Evolutionary conservation across 2,329 filamentous ascomycete species (phyloP).

Genomic region (Mariannaea sp.): DNA sequence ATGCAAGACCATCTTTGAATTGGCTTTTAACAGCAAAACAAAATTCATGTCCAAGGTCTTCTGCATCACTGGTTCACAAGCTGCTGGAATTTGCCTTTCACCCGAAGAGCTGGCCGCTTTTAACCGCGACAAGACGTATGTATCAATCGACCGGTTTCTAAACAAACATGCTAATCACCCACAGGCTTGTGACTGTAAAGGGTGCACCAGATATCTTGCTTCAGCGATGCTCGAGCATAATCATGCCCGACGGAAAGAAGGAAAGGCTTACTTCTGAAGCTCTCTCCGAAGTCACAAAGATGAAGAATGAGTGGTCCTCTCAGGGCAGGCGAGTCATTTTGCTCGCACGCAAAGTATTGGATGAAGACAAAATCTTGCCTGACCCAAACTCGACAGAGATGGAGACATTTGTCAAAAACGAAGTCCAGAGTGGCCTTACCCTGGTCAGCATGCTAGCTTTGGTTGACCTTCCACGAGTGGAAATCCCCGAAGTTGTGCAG

Average conservation of each 20-base stretch:
- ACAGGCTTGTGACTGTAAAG: constrained; percentile 53
- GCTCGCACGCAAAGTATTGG: constrained; percentile 65
- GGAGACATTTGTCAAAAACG: constrained; percentile 58
- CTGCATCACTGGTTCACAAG: constrained; percentile 46
- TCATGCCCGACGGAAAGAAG: constrained; percentile 60
- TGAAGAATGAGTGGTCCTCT: constrained; percentile 71
- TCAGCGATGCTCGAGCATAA: constrained; percentile 61
- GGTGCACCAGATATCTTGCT: constrained; percentile 78
- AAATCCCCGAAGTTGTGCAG: constrained; percentile 70
- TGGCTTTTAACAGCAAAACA: constrained; percentile 82
- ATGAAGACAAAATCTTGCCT: constrained; percentile 43
- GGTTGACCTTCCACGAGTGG: constrained; percentile 75
- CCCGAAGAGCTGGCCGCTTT: constrained; percentile 12
- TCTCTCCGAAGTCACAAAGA: constrained; percentile 55
- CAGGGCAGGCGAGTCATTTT: constrained; percentile 71
- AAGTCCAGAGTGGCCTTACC: constrained; percentile 61
- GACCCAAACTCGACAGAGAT: constrained; percentile 47
- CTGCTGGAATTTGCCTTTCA: constrained; percentile 37
- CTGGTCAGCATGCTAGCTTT: constrained; percentile 78
- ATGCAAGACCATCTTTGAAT: constrained; percentile 69
- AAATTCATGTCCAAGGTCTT: constrained; percentile 77
- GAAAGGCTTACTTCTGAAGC: constrained; percentile 50
- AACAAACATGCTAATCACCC: constrained; percentile 47
- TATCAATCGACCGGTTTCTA: constrained; percentile 50
- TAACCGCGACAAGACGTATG: constrained; percentile 6